Evolutionary conservation across 169 alveolate genomes (phyloP), one percentile per base, ranked within the genome.

Genomic region (Eimeria acervulina): DNA sequence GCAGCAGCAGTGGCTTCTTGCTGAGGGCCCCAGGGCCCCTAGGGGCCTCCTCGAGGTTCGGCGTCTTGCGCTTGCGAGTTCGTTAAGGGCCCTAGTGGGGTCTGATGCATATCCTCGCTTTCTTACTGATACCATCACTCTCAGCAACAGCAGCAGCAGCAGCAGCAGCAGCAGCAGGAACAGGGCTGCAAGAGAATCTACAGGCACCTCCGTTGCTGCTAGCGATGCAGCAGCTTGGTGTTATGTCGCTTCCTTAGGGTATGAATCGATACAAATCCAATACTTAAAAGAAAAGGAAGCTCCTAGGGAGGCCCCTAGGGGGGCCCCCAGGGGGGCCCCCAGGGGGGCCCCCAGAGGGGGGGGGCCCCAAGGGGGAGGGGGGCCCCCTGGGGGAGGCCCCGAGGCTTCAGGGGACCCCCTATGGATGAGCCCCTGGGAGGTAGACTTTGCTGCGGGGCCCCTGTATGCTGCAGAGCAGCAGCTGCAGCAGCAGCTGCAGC

Each of bases 361-460:
- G 55, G 55, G 55, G 19, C 55, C 12, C 55, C 55, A 5, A 47
- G 55, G 55, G 55, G 55, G 55, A 7, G 12, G 5, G 55, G 55
- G 55, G 55, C 55, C 55, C 55, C 55, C 55, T 7, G 12, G 5
- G 12, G 12, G 5, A 12, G 55, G 55, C 68, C 78, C 21, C 15
- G 78, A 8, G 4, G 40, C 78, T 6, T 66, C 78, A 6, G 78
- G 83, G 47, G 47, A n/a, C 6, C 83, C 83, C 21, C 28, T 66
- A 85, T 89, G 95, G 95, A 66, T 89, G 36, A 89, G 76, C 52
- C 85, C 95, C 2, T 89, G 95, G 95, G 95, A 89, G 36, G 87
- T 89, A 23, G 95, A 89, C 51, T 89, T 89, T 42, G 59, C 88
- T 1, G 17, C 40, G 13, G 95, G 95, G 31, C 85, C 8, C 6